phyloP scores from a whole-genome alignment of 768 basidiomycete genomes.

The Pluteus cervinus region DNA sequence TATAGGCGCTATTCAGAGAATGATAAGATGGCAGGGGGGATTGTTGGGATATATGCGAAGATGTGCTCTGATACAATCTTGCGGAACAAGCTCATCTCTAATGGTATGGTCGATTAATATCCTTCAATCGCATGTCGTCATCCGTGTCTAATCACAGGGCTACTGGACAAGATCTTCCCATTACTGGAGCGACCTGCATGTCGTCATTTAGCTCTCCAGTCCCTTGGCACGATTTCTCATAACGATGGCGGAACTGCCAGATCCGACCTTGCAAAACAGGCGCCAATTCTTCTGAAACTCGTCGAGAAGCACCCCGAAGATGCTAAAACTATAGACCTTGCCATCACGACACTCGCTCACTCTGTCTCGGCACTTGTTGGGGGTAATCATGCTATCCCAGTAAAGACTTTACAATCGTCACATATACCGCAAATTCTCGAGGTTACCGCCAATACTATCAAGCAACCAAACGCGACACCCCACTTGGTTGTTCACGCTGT shows the following conservation, averaged over 20 bases:
- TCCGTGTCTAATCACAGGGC: no score
- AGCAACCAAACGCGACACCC: constrained; percentile 33
- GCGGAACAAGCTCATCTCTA: no score
- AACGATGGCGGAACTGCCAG: constrained; percentile 50
- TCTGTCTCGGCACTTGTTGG: constrained; percentile 38
- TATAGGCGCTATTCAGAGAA: no score
- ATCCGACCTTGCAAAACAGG: constrained; percentile 42
- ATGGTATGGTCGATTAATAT: no score
- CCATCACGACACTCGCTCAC: constrained; percentile 48
- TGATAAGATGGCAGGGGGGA: no score
- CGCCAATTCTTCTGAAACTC: constrained; percentile 35
- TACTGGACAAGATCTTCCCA: constrained; percentile 52
- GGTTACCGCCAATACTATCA: constrained; percentile 33
- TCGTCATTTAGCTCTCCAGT: constrained; percentile 47
- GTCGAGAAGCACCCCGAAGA: constrained; percentile 49
- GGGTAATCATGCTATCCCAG: constrained; percentile 30
- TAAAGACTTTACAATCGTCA: constrained; percentile 29
- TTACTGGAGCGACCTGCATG: constrained; percentile 42
- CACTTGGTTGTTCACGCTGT: constrained; percentile 48
- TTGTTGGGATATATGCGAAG: no score
- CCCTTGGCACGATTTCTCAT: constrained; percentile 54
- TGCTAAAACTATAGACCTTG: constrained; percentile 39
- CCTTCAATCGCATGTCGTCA: no score
- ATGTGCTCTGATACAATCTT: no score
- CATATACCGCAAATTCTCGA: constrained; percentile 39